A percentile compares a stretch with the other conserved stretches of the same genome.
Conservation (phyloP, 768 basidiomycete species). For the Zangia roseola region DNA sequence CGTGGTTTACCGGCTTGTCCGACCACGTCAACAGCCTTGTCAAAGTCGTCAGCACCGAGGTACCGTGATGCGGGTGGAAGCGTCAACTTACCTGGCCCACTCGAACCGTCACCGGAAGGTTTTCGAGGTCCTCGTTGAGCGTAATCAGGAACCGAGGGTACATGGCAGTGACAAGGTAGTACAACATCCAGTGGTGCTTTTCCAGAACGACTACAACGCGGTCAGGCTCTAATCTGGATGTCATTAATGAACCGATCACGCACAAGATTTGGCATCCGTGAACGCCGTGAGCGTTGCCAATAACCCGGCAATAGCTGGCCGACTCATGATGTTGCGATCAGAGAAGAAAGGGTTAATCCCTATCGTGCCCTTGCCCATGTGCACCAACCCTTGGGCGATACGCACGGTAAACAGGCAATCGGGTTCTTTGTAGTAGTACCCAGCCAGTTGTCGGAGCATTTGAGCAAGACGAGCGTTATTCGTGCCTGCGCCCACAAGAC, state of each 20-base stretch:
- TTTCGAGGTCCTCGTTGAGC: conserved; percentile 87
- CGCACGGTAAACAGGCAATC: conserved; percentile 97
- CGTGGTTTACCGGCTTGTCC: conserved; percentile 97
- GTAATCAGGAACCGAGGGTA: conserved; percentile 98
- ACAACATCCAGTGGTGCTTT: conserved; percentile 98
- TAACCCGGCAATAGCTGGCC: conserved; percentile 85
- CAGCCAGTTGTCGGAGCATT: conserved; percentile 94
- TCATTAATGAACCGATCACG: conserved; percentile 35
- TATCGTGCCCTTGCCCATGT: conserved; percentile 99
- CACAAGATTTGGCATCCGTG: conserved; percentile 91
- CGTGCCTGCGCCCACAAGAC: conserved; percentile 95
- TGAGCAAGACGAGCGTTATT: conserved; percentile 97
- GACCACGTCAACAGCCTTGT: conserved; percentile 91
- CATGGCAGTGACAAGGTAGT: conserved; percentile 95
- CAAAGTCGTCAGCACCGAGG: conserved; percentile 1
- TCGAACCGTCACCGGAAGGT: conserved; percentile 85
- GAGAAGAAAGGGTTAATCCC: conserved; percentile 96
- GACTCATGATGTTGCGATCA: conserved; percentile 87
- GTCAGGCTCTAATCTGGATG: conserved; percentile 2
- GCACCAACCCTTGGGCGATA: conserved; percentile 93
- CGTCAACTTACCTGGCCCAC: conserved; percentile 75
- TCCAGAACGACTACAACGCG: conserved; percentile 77
- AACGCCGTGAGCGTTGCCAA: conserved; percentile 88
- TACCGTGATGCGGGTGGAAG: background rate
- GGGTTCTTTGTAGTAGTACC: conserved; percentile 98